Evolutionary conservation across 176 grass and related monocot genomes (phyloP).

Genomic region (Hordeum marinum): DNA sequence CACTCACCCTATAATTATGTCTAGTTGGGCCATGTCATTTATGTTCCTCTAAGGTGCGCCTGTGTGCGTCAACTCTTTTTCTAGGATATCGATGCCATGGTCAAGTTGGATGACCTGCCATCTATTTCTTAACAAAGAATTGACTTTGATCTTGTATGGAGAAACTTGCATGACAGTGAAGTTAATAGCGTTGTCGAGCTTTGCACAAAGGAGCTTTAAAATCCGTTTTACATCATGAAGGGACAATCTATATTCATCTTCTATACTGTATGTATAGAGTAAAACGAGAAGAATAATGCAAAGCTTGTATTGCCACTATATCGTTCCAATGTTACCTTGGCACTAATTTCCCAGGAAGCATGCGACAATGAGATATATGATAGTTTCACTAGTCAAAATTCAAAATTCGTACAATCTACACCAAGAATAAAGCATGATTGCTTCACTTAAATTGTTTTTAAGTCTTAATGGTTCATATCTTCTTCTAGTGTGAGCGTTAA

Average conservation of each 20-base stretch:
- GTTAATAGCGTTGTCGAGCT: background rate
- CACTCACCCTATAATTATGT: background rate
- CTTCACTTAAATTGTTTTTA: conserved; percentile 11
- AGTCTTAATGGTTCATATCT: background rate
- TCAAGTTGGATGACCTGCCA: background rate
- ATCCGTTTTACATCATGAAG: background rate
- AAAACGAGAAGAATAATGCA: background rate
- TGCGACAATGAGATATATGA: background rate
- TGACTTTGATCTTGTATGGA: background rate
- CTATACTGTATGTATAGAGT: background rate
- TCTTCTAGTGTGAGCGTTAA: background rate
- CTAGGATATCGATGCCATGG: background rate
- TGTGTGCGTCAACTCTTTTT: background rate
- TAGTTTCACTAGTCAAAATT: background rate
- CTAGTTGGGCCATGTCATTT: background rate
- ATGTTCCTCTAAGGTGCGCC: background rate
- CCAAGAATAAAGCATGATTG: background rate
- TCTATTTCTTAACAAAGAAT: background rate
- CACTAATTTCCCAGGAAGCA: background rate
- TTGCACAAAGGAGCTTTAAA: background rate
- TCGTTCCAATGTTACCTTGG: background rate
- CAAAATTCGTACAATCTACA: background rate
- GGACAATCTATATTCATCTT: background rate
- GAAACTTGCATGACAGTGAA: background rate
- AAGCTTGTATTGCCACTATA: background rate